Conservation (phyloP, 345 rosid species). For the Schrenkiella parvula region DNA sequence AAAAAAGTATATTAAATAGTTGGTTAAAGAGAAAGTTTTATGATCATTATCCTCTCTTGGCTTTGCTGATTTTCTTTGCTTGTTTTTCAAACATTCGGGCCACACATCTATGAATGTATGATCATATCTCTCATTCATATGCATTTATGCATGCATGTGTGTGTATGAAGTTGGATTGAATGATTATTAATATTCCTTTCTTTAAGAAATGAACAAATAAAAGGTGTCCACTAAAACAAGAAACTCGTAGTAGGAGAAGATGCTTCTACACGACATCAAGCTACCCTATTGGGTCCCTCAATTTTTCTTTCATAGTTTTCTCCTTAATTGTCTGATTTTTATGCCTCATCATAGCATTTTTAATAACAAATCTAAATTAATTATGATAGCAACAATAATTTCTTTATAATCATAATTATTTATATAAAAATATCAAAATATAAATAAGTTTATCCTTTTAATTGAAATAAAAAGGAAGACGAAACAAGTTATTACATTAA, state of each 20-base stretch:
- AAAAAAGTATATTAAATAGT: conserved; percentile 36
- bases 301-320: conserved; percentile 32
- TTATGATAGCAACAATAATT: not conserved
- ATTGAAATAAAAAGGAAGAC: not conserved
- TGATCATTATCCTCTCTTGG: conserved; percentile 38
- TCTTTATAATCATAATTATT: not conserved
- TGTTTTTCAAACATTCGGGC: conserved; percentile 78
- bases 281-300: conserved; percentile 26
- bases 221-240: conserved; percentile 29
- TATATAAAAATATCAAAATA: not conserved
- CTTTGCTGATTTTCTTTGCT: conserved; percentile 42
- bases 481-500: not conserved
- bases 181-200: conserved; percentile 38
- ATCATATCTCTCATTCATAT: conserved; percentile 2
- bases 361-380: not conserved
- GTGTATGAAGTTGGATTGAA: conserved; percentile 30
- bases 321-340: conserved; percentile 35
- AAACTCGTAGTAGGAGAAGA: conserved; percentile 34
- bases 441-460: not conserved
- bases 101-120: conserved; percentile 36
- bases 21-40: conserved; percentile 50
- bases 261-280: conserved; percentile 40
- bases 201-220: conserved; percentile 34
- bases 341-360: not conserved
- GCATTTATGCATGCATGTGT: conserved; percentile 30